These are phyloP conservation scores for Auxenochlorella protothecoides DNA, from an alignment of 139 green algal species.

Conservation along the genomic window DNA sequence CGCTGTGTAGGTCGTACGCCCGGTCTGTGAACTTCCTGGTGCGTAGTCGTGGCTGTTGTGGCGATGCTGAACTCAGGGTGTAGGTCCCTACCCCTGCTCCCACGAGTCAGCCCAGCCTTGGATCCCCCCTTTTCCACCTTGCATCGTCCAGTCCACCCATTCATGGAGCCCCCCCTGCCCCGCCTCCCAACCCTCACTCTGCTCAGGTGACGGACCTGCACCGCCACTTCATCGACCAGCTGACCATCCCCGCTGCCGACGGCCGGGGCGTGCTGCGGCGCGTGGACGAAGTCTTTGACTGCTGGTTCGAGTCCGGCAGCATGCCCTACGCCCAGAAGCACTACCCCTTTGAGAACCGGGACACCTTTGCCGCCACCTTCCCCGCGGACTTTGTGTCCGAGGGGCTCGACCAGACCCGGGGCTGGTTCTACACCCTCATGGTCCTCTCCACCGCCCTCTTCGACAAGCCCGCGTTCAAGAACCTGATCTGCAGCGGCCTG, in stretches of 20 bases:
- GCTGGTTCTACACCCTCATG: conserved; percentile 99
- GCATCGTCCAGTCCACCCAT: neutral
- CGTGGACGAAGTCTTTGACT: conserved; percentile 98
- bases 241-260: conserved; percentile 83
- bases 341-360: conserved; percentile 99
- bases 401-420: conserved; percentile 37
- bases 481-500: conserved; percentile 98
- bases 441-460: conserved; percentile 97
- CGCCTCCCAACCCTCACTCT: no score
- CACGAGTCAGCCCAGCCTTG: no score
- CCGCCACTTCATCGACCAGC: conserved; percentile 94
- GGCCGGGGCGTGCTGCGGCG: conserved; percentile 60
- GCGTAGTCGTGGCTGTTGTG: no score
- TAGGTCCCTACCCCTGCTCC: no score
- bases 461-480: conserved; percentile 95
- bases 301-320: conserved; percentile 95
- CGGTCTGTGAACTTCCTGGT: no score
- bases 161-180: neutral
- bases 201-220: conserved; percentile 83
- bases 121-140: neutral
- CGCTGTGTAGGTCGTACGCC: no score
- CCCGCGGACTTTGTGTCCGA: conserved; percentile 84
- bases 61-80: no score
- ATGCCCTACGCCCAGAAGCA: conserved; percentile 97
- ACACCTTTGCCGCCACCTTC: conserved; percentile 85